Evolutionary conservation across 2,329 filamentous ascomycete species (phyloP), one percentile per base, ranked within the genome.

Genomic region (Fusarium sulawesiense): DNA sequence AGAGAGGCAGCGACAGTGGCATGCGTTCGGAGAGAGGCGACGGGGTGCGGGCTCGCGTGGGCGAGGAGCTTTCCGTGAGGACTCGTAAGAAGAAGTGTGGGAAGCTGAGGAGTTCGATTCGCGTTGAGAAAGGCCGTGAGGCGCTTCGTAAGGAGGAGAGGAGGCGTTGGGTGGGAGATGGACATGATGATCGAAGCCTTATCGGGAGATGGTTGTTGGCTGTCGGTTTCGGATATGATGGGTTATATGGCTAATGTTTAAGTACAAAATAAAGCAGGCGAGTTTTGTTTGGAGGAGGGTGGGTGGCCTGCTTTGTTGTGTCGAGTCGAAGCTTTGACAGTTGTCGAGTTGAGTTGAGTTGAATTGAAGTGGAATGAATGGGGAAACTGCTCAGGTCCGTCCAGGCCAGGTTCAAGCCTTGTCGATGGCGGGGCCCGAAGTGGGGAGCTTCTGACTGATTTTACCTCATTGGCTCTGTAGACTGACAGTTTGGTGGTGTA

Each of bases 141-240:
- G 66, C 87, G 87, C 77, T 90, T 90, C 37, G 87, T 89, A 65
- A 93, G 84, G 80, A 93, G 83, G 61, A 89, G 83, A 27, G 87
- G 86, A 40, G 87, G 86, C 40, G 85, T 84, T 25, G 83, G 81
- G 51, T 76, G 76, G 21, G 77, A 73, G 63, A 77, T 73, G 47
- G 81, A 78, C 80, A 82, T 82, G 63, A 53, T 21, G 49, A 58
- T 42, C 32, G 20, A 54, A 49, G 13, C 25, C 29, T 30, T 42
- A 20, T 44, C 29, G 25, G 14, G 11, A 27, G 27, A 13, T 42
- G 41, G 37, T 53, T 40, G 30, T 23, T 29, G 40, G 21, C 6
- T 12, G 20, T 13, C 11, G 34, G 23, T 46, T 32, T 55, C n/a
- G 30, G 14, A 20, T 34, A 5, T 34, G 7, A 30, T 25, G 20